Evolutionary conservation across 2,329 filamentous ascomycete genomes (phyloP).

Genomic region (Venturia effusa): DNA sequence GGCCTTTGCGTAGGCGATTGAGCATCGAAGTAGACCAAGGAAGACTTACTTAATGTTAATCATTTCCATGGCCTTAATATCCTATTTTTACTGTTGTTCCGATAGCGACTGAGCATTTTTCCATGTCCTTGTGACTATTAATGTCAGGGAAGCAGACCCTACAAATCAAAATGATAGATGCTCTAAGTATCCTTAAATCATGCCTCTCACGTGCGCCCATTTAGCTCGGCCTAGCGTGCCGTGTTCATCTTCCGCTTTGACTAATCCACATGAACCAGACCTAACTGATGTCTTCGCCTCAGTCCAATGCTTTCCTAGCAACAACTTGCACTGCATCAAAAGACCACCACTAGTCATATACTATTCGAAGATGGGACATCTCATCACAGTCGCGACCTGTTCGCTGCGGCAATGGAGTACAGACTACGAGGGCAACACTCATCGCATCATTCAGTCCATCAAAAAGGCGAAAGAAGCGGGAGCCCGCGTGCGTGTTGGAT

Average conservation of each 20-base stretch:
- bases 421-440: slow-evolving; percentile 53
- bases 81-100: no score
- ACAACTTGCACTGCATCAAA: background rate
- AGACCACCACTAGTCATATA: background rate
- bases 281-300: background rate
- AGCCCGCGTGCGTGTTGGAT: slow-evolving; percentile 47
- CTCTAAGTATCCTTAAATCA: background rate
- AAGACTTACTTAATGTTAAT: background rate
- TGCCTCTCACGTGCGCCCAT: background rate
- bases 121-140: no score
- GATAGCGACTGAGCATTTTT: no score
- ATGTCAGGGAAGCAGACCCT: no score
- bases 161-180: no score
- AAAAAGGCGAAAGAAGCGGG: slow-evolving; percentile 47
- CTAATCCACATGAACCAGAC: background rate
- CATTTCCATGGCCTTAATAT: background rate
- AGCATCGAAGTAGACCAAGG: no score
- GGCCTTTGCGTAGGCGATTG: no score
- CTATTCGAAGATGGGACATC: slow-evolving; percentile 7
- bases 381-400: slow-evolving; percentile 20
- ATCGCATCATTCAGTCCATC: slow-evolving; percentile 54
- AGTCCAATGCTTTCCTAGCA: background rate
- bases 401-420: slow-evolving; percentile 13
- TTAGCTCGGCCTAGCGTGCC: background rate
- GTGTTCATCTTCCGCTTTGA: background rate